phyloP scores from a whole-genome alignment of 2,329 filamentous ascomycete genomes.

The Epichloe sp. region DNA sequence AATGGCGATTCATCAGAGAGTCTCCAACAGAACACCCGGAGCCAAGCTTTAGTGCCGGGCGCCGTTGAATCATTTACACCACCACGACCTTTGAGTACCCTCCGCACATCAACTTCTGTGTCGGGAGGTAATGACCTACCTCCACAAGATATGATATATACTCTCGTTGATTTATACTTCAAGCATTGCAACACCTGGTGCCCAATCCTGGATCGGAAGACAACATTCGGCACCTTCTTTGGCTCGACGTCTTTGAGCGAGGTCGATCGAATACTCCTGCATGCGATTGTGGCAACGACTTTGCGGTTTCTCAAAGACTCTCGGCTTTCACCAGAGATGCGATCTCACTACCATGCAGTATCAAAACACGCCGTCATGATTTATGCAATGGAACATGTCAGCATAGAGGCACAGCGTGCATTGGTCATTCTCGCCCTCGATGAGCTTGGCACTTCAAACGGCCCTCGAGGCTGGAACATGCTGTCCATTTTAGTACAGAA shows the following conservation, averaged over 20 bases:
- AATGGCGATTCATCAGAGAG: constrained; percentile 18
- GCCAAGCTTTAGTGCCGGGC: background rate
- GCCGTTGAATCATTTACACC: constrained; percentile 1
- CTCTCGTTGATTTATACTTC: constrained; percentile 48
- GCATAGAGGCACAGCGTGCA: constrained; percentile 24
- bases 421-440: constrained; percentile 29
- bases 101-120: constrained; percentile 15
- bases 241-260: constrained; percentile 26
- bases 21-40: constrained; percentile 1
- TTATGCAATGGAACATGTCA: constrained; percentile 29
- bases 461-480: constrained; percentile 29
- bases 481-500: constrained; percentile 26
- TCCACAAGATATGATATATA: constrained; percentile 46
- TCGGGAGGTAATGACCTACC: constrained; percentile 36
- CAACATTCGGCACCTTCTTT: constrained; percentile 27
- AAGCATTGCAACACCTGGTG: constrained; percentile 51
- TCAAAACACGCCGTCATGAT: constrained; percentile 27
- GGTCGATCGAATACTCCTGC: constrained; percentile 26
- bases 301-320: constrained; percentile 28
- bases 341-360: constrained; percentile 24
- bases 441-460: constrained; percentile 29
- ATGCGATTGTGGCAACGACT: constrained; percentile 31
- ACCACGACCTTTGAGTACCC: background rate
- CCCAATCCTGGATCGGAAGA: constrained; percentile 30
- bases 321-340: constrained; percentile 23